phyloP scores from a whole-genome alignment of 1,139 yeast genomes.

The Yamadazyma triangularis region DNA sequence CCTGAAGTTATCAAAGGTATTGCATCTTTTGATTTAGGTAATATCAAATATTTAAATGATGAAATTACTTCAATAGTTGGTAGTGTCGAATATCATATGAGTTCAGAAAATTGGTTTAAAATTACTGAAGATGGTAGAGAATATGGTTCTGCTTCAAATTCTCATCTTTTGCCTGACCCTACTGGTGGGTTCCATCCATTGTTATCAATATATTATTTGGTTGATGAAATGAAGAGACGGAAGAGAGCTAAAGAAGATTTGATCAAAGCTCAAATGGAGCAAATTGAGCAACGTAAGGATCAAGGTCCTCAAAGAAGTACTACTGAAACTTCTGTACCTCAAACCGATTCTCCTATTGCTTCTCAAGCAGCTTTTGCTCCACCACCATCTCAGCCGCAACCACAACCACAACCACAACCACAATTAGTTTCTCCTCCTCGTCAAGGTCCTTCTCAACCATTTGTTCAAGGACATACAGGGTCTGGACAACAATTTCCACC shows the following conservation, averaged over 20 bases:
- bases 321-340: constrained; percentile 5
- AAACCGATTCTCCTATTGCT: not conserved
- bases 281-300: constrained; percentile 18
- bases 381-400: constrained; percentile 5
- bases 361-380: constrained; percentile 4
- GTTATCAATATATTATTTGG: constrained; percentile 79
- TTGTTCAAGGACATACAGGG: constrained; percentile 4
- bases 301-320: constrained; percentile 7
- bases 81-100: constrained; percentile 65
- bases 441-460: not conserved
- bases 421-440: constrained; percentile 5
- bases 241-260: constrained; percentile 57
- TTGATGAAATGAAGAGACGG: constrained; percentile 74
- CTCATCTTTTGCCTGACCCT: constrained; percentile 61
- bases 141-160: constrained; percentile 37
- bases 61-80: constrained; percentile 57
- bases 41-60: constrained; percentile 51
- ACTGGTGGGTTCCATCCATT: constrained; percentile 87
- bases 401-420: constrained; percentile 10
- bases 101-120: constrained; percentile 62
- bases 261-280: constrained; percentile 22
- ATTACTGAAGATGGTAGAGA: constrained; percentile 38
- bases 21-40: constrained; percentile 76
- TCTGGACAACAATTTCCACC: constrained; percentile 6
- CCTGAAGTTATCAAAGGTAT: constrained; percentile 67